Conservation (phyloP, 108 stramenopile genomes). For the Nannochloropsis granulata region DNA sequence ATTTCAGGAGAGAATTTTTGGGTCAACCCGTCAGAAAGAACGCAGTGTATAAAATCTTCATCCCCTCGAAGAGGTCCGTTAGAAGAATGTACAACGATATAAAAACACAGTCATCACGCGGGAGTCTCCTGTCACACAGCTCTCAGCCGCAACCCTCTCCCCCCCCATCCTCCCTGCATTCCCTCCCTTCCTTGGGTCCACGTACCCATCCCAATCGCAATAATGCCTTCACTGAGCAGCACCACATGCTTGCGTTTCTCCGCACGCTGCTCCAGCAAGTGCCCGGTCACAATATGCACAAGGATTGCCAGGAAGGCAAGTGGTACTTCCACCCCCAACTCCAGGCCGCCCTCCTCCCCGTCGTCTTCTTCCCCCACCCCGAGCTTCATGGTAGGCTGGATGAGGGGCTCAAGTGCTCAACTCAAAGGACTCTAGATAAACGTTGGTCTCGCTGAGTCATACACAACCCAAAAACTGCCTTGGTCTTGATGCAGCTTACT, state of each 20-base stretch:
- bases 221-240: not conserved
- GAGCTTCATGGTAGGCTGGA: not conserved
- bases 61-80: not conserved
- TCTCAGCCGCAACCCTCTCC: not conserved
- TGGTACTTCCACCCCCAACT: not conserved
- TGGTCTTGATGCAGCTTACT: too few species aligned
- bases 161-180: not conserved
- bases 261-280: not conserved
- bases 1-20: too few species aligned
- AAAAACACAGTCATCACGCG: not conserved
- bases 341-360: not conserved
- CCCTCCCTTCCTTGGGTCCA: not conserved
- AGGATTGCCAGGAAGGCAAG: not conserved
- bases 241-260: not conserved
- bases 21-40: not conserved
- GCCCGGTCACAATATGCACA: not conserved
- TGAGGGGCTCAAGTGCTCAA: not conserved
- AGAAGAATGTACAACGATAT: not conserved
- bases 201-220: not conserved
- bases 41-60: not conserved
- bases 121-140: not conserved
- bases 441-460: not conserved
- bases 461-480: too few species aligned
- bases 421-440: not conserved
- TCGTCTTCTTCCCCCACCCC: not conserved